These are phyloP conservation scores for Sporisorium reilianum DNA, from an alignment of 1,284 basidiomycete species.

Conservation along the genomic window DNA sequence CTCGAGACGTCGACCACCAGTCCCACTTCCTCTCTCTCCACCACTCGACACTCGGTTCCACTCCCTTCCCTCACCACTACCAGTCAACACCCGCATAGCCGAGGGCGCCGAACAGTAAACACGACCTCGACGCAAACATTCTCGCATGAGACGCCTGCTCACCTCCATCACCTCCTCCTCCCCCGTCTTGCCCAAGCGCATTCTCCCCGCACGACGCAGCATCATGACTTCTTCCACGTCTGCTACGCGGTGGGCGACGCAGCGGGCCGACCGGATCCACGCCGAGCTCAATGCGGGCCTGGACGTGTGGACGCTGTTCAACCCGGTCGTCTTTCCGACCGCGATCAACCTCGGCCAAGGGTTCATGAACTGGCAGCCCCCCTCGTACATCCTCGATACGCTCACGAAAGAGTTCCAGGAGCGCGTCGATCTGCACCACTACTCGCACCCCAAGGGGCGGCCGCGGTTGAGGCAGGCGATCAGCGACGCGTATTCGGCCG, in stretches of 20 bases:
- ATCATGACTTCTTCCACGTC: slow-evolving; percentile 31
- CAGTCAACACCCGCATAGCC: neutral
- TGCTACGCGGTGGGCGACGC: slow-evolving; percentile 46
- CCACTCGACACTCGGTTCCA: too few relatives aligned
- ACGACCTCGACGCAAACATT: neutral
- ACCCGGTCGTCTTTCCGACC: slow-evolving; percentile 62
- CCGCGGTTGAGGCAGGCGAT: slow-evolving; percentile 61
- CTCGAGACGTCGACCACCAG: neutral
- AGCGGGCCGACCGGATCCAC: slow-evolving; percentile 48
- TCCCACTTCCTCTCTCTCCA: neutral
- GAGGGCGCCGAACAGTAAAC: neutral
- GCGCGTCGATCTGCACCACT: slow-evolving; percentile 66
- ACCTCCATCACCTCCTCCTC: neutral
- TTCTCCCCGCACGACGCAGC: slow-evolving; percentile 1
- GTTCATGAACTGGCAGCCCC: slow-evolving; percentile 68
- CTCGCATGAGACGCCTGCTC: slow-evolving; percentile 24
- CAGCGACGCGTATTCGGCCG: slow-evolving; percentile 45
- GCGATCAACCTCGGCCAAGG: slow-evolving; percentile 69
- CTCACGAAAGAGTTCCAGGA: slow-evolving; percentile 36
- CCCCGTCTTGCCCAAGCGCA: neutral
- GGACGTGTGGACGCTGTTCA: slow-evolving; percentile 69
- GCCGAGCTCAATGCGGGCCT: slow-evolving; percentile 56
- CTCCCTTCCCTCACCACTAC: too few relatives aligned
- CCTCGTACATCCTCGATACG: slow-evolving; percentile 54
- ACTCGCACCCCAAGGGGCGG: slow-evolving; percentile 65